phyloP scores from a whole-genome alignment of 495 filamentous ascomycete genomes.

The Podospora tetraspora region DNA sequence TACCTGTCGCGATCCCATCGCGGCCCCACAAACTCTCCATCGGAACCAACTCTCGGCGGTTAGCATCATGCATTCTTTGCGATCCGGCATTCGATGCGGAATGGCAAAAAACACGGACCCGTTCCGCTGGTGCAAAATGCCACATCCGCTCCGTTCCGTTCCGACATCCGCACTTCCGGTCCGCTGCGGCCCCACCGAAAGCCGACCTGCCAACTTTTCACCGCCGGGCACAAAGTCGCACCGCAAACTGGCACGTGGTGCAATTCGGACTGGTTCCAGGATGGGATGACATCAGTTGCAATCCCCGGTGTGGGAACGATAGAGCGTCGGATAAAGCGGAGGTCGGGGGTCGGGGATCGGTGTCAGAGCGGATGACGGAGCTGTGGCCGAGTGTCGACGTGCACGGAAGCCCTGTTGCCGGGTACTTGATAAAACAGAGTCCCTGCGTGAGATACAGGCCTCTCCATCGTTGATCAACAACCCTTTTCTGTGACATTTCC shows the following conservation, averaged over 20 bases:
- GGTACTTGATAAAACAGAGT: not conserved
- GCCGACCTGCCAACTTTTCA: not conserved
- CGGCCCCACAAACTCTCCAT: not conserved
- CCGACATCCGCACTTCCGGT: conserved; percentile 22
- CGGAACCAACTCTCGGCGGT: not conserved
- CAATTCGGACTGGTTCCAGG: not conserved
- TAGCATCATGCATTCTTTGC: not conserved
- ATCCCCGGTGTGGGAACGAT: not conserved
- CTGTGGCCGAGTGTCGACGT: not conserved
- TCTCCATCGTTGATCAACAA: not conserved
- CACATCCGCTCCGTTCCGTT: conserved; percentile 18
- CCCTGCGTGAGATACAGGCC: not conserved
- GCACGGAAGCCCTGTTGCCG: not conserved
- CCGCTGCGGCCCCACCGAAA: not conserved
- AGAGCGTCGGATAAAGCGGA: not conserved
- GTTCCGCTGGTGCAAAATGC: not conserved
- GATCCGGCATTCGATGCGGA: not conserved
- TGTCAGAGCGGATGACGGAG: not conserved
- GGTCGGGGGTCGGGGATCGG: not conserved
- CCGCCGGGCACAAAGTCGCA: not conserved
- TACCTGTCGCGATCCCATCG: not conserved
- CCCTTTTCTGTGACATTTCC: not conserved
- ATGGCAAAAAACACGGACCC: not conserved
- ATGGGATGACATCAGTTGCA: conserved; percentile 6
- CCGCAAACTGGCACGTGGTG: not conserved